Percentiles rank a stretch among this genome's conserved stretches.
Evolutionary conservation across 1,284 basidiomycete species (phyloP).

Genomic region (Austroboletus rostrupii): DNA sequence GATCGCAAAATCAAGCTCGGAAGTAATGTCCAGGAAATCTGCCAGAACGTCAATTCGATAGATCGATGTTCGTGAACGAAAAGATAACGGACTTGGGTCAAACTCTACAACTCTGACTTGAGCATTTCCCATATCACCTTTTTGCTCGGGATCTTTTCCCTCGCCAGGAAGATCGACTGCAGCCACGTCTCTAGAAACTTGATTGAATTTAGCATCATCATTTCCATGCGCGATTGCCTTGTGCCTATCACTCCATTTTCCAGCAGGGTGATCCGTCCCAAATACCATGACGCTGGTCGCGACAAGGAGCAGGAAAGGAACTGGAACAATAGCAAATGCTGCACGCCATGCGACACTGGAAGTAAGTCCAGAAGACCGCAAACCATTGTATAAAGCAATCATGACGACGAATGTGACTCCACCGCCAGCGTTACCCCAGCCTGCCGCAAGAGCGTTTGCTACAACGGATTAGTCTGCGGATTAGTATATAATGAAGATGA

Average conservation of each 20-base stretch:
- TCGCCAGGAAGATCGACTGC: background rate
- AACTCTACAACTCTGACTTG: constrained; percentile 24
- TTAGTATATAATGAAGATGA: background rate
- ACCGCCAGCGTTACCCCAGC: constrained; percentile 51
- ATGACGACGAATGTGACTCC: constrained; percentile 60
- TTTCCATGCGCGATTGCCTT: constrained; percentile 28
- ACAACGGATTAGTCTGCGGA: background rate
- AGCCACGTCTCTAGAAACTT: background rate
- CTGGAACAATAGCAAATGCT: constrained; percentile 56
- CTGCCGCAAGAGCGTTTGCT: constrained; percentile 50
- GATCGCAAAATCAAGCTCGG: constrained; percentile 44
- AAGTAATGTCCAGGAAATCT: constrained; percentile 7
- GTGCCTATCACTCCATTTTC: constrained; percentile 54
- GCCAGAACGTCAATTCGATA: constrained; percentile 1
- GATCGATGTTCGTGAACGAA: background rate
- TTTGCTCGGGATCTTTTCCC: constrained; percentile 12
- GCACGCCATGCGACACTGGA: constrained; percentile 53
- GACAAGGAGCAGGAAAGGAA: constrained; percentile 49
- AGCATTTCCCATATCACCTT: constrained; percentile 17
- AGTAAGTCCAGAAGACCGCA: constrained; percentile 39
- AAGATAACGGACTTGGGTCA: constrained; percentile 10
- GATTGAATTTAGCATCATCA: background rate
- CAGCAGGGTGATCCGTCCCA: constrained; percentile 60
- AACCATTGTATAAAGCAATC: constrained; percentile 51
- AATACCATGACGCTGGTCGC: constrained; percentile 45